phyloP scores from a whole-genome alignment of 2,329 filamentous ascomycete genomes.

The Leptographium radiaticola region DNA sequence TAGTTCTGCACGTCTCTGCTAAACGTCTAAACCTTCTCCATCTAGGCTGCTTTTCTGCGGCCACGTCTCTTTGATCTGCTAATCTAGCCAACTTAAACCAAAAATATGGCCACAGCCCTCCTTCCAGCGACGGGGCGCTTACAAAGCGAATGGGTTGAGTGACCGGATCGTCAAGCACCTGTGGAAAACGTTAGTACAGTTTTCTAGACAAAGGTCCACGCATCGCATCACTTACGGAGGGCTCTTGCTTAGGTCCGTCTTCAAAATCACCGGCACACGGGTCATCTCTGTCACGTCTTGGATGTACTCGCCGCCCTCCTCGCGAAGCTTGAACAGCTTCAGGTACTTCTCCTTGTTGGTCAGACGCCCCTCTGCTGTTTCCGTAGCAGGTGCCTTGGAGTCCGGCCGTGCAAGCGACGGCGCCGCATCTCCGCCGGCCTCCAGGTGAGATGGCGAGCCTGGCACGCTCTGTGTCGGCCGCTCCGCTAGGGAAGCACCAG shows the following conservation, averaged over 20 bases:
- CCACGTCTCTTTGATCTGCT: background rate
- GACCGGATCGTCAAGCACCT: conserved; percentile 78
- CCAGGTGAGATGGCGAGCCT: conserved; percentile 71
- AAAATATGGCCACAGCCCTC: background rate
- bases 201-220: too few relatives aligned
- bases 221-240: conserved; percentile 67
- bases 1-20: background rate
- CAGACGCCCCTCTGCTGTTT: conserved; percentile 66
- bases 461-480: conserved; percentile 92
- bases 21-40: background rate
- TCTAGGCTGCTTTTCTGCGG: background rate
- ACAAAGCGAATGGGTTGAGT: conserved; percentile 64
- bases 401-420: conserved; percentile 76
- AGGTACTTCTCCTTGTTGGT: conserved; percentile 95
- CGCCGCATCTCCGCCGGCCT: conserved; percentile 48
- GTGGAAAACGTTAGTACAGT: background rate
- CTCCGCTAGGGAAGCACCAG: conserved; percentile 78
- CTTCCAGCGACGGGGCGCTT: background rate
- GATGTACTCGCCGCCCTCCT: conserved; percentile 91
- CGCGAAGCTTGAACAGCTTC: conserved; percentile 74
- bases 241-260: conserved; percentile 97
- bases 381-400: conserved; percentile 68
- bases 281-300: conserved; percentile 98
- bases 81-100: background rate
- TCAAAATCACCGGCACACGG: conserved; percentile 90